Evolutionary conservation across 2,329 filamentous ascomycete species (phyloP).

Genomic region (Hypoxylon sp.): DNA sequence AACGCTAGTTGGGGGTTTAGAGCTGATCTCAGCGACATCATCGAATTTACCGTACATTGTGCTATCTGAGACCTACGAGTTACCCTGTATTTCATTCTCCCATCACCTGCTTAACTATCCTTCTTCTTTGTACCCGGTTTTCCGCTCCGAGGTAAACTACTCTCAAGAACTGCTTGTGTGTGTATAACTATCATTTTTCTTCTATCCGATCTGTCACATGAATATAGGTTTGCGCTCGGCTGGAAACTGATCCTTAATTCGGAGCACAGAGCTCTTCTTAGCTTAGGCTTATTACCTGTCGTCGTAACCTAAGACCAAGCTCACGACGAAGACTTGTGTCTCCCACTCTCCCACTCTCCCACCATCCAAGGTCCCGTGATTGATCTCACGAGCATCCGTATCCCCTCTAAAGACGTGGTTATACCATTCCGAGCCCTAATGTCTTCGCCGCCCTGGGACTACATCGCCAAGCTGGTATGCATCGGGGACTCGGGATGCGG

Average conservation of each 20-base stretch:
- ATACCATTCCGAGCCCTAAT: constrained; percentile 56
- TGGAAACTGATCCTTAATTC: constrained; percentile 24
- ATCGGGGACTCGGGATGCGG: constrained; percentile 97
- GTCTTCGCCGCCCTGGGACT: constrained; percentile 88
- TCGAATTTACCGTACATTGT: constrained; percentile 25
- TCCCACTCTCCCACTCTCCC: neutral
- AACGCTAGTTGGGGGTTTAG: constrained; percentile 20
- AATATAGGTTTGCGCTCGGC: constrained; percentile 12
- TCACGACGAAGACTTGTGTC: constrained; percentile 4
- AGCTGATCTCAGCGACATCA: constrained; percentile 40
- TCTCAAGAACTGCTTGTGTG: neutral
- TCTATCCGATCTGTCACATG: constrained; percentile 28
- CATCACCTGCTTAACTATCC: constrained; percentile 14
- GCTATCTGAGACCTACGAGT: constrained; percentile 13
- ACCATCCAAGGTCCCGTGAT: constrained; percentile 25
- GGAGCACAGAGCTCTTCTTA: constrained; percentile 13
- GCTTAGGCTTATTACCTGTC: constrained; percentile 9
- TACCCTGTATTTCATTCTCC: constrained; percentile 19
- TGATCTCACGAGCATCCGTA: constrained; percentile 12
- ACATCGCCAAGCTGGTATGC: constrained; percentile 98
- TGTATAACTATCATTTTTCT: neutral
- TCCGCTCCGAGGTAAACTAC: constrained; percentile 2
- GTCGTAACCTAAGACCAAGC: constrained; percentile 7
- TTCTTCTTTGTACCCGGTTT: constrained; percentile 19
- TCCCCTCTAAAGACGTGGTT: constrained; percentile 13